Evolutionary conservation across 495 filamentous ascomycete genomes (phyloP).

Genomic region (Geopyxis carbonaria): DNA sequence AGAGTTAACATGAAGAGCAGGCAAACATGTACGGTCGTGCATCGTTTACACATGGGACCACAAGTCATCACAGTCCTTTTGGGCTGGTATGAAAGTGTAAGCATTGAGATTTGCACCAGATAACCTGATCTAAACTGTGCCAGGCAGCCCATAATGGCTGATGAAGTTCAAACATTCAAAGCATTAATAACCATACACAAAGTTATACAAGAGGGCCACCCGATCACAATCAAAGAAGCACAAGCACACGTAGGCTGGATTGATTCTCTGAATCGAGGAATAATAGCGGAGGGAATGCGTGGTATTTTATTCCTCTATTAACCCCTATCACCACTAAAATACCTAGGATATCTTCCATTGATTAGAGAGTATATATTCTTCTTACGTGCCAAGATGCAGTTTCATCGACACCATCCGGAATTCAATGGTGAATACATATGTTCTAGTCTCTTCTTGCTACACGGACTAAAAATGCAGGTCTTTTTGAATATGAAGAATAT

Average conservation of each 20-base stretch:
- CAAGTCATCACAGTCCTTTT: conserved; percentile 90
- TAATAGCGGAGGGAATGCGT: conserved; percentile 69
- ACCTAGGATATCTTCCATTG: conserved; percentile 69
- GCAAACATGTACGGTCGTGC: conserved; percentile 93
- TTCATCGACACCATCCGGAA: conserved; percentile 91
- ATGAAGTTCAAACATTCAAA: conserved; percentile 90
- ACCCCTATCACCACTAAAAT: conserved; percentile 8
- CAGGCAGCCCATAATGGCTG: conserved; percentile 87
- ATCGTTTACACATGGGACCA: conserved; percentile 99
- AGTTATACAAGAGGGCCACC: conserved; percentile 91
- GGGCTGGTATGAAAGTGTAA: conserved; percentile 97
- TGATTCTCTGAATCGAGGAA: conserved; percentile 74
- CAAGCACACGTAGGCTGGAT: conserved; percentile 80
- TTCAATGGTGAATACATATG: conserved; percentile 82
- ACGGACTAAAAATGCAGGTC: conserved; percentile 29
- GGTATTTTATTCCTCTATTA: no score
- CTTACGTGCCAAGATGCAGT: conserved; percentile 76
- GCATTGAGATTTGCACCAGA: conserved; percentile 21
- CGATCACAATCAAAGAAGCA: conserved; percentile 69
- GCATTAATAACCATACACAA: conserved; percentile 86
- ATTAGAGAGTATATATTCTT: conserved; percentile 93
- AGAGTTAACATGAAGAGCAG: conserved; percentile 23
- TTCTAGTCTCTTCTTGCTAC: not conserved
- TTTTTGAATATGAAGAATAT: conserved; percentile 98
- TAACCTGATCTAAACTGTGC: conserved; percentile 2